phyloP scores from a whole-genome alignment of 768 basidiomycete species.

The Hygrophorus russula region DNA sequence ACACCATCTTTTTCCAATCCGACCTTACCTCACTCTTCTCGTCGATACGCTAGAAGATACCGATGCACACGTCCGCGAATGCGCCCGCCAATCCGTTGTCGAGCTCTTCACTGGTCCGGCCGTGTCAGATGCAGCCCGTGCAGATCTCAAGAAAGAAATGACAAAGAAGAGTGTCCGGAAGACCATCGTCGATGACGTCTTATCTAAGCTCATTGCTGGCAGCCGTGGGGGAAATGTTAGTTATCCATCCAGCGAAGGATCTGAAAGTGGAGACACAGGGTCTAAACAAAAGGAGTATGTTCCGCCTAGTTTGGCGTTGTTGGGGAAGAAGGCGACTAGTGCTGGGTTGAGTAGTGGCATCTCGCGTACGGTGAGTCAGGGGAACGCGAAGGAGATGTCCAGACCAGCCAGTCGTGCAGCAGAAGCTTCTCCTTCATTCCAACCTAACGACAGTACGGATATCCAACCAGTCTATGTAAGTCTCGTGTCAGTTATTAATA shows the following conservation, averaged over 20 bases:
- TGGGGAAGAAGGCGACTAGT: slow-evolving; percentile 38
- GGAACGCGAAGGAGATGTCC: slow-evolving; percentile 35
- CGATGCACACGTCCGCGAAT: slow-evolving; percentile 83
- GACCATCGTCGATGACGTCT: slow-evolving; percentile 72
- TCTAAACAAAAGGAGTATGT: slow-evolving; percentile 46
- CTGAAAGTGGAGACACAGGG: slow-evolving; percentile 41
- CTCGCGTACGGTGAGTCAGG: slow-evolving; percentile 36
- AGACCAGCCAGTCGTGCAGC: slow-evolving; percentile 57
- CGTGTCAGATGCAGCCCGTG: slow-evolving; percentile 76
- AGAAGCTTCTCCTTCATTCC: slow-evolving; percentile 25
- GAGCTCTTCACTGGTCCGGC: slow-evolving; percentile 77
- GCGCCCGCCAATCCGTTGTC: slow-evolving; percentile 69
- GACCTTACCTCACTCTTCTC: slow-evolving; percentile 67
- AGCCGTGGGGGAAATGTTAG: slow-evolving; percentile 25
- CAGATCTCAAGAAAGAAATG: slow-evolving; percentile 91
- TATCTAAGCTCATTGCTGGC: slow-evolving; percentile 46
- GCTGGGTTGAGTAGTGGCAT: slow-evolving; percentile 24
- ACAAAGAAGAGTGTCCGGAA: slow-evolving; percentile 78
- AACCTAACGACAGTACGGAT: slow-evolving; percentile 31
- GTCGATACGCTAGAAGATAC: slow-evolving; percentile 85
- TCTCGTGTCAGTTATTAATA: slow-evolving; percentile 4
- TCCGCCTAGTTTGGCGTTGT: slow-evolving; percentile 63
- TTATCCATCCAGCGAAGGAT: slow-evolving; percentile 41
- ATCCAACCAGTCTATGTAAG: slow-evolving; percentile 64
- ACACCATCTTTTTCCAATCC: slow-evolving; percentile 67